Evolutionary conservation across 768 basidiomycete species (phyloP).

Genomic region (Lactarius trivialis): DNA sequence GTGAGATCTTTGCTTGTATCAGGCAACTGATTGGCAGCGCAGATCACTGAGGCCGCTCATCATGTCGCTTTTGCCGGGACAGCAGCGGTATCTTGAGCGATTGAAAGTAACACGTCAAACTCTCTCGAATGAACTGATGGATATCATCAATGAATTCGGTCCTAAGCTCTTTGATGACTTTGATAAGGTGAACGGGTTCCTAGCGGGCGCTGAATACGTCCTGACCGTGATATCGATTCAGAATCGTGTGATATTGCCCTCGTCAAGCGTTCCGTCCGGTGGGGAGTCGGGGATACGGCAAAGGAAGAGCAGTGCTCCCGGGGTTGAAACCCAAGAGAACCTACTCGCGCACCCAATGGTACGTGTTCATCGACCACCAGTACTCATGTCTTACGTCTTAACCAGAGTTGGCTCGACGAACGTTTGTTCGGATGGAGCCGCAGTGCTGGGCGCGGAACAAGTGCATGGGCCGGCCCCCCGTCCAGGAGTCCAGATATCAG

Average conservation of each 20-base stretch:
- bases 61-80: slow-evolving; percentile 81
- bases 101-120: slow-evolving; percentile 65
- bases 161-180: slow-evolving; percentile 85
- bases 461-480: slow-evolving; percentile 67
- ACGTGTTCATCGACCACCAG: slow-evolving; percentile 28
- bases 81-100: slow-evolving; percentile 70
- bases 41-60: slow-evolving; percentile 91
- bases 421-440: slow-evolving; percentile 87
- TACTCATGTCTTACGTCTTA: not conserved
- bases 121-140: slow-evolving; percentile 77
- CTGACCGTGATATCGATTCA: slow-evolving; percentile 6
- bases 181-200: slow-evolving; percentile 47
- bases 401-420: slow-evolving; percentile 80
- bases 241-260: slow-evolving; percentile 65
- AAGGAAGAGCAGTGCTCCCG: slow-evolving; percentile 67
- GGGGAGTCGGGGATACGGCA: slow-evolving; percentile 66
- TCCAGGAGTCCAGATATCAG: slow-evolving; percentile 51
- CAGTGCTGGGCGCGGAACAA: slow-evolving; percentile 68
- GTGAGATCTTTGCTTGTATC: not conserved
- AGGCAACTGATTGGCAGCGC: slow-evolving; percentile 12
- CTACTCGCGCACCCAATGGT: slow-evolving; percentile 86
- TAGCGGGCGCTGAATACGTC: not conserved
- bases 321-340: slow-evolving; percentile 73
- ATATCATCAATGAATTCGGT: slow-evolving; percentile 80
- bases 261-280: slow-evolving; percentile 72